phyloP scores from a whole-genome alignment of 2,329 filamentous ascomycete species.

The Penicillium sp. region DNA sequence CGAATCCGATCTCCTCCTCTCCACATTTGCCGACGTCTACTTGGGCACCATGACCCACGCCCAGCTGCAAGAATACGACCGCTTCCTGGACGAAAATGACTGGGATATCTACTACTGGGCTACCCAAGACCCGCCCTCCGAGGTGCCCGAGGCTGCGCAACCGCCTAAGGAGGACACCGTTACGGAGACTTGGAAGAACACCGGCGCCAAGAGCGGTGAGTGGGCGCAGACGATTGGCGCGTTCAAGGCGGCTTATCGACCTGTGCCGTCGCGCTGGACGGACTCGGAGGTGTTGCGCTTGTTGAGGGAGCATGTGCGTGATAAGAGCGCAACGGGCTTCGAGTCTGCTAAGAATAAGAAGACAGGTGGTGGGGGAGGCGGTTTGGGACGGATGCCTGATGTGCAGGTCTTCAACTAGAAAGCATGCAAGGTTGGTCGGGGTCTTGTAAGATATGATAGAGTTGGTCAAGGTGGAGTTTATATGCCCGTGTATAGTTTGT shows the following conservation, averaged over 20 bases:
- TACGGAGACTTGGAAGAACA: slow-evolving; percentile 55
- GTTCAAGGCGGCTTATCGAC: slow-evolving; percentile 90
- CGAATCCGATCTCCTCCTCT: slow-evolving; percentile 93
- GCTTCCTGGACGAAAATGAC: slow-evolving; percentile 97
- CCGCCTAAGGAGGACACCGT: slow-evolving; percentile 34
- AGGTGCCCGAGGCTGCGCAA: slow-evolving; percentile 53
- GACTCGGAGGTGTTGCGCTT: slow-evolving; percentile 76
- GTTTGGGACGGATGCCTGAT: slow-evolving; percentile 54
- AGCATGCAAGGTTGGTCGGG: not conserved
- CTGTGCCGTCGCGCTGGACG: slow-evolving; percentile 83
- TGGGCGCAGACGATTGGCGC: slow-evolving; percentile 97
- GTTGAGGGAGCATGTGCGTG: slow-evolving; percentile 78
- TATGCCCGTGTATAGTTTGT: slow-evolving; percentile 4
- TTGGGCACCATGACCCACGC: slow-evolving; percentile 71
- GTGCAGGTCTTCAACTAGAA: slow-evolving; percentile 47
- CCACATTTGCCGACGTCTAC: slow-evolving; percentile 85
- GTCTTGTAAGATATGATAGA: not conserved
- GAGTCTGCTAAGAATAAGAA: slow-evolving; percentile 45
- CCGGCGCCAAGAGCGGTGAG: slow-evolving; percentile 68
- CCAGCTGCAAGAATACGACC: slow-evolving; percentile 83
- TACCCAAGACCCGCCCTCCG: slow-evolving; percentile 70
- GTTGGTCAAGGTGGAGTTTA: not conserved
- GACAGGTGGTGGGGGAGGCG: slow-evolving; percentile 39
- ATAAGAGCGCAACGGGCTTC: slow-evolving; percentile 60
- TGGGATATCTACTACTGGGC: slow-evolving; percentile 99